These are phyloP conservation scores for Gypsophila paniculata DNA, from an alignment of 179 eudicot species.

Conservation along the genomic window DNA sequence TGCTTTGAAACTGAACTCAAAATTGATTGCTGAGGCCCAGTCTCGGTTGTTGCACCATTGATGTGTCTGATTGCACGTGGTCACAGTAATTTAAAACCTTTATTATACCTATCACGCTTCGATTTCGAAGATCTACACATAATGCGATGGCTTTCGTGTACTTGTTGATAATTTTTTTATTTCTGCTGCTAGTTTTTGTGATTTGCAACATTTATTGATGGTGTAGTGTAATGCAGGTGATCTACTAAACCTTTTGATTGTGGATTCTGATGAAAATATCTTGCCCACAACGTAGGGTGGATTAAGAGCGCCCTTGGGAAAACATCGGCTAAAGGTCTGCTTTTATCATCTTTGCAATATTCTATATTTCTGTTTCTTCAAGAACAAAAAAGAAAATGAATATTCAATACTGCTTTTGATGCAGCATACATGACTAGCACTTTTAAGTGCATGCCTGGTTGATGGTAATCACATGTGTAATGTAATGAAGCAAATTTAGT, in stretches of 20 bases:
- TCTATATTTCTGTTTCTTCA: too few relatives aligned
- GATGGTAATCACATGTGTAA: neutral
- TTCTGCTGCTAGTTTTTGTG: constrained; percentile 2
- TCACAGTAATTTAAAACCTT: too few relatives aligned
- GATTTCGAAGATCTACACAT: too few relatives aligned
- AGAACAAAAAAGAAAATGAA: too few relatives aligned
- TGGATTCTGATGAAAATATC: constrained; percentile 78
- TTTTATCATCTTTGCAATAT: constrained; percentile 19
- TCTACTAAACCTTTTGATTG: constrained; percentile 67
- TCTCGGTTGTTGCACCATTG: too few relatives aligned
- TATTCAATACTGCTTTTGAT: too few relatives aligned
- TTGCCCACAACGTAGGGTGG: constrained; percentile 87
- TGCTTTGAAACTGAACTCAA: too few relatives aligned
- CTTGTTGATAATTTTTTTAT: neutral
- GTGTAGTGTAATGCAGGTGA: constrained; percentile 50
- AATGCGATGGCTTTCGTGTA: too few relatives aligned
- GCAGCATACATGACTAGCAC: neutral
- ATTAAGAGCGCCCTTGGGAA: constrained; percentile 90
- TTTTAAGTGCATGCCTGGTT: too few relatives aligned
- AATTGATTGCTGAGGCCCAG: too few relatives aligned
- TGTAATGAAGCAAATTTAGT: neutral
- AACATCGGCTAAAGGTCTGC: constrained; percentile 92
- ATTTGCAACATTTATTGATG: constrained; percentile 13
- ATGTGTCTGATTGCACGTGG: too few relatives aligned
- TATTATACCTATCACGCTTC: too few relatives aligned